Evolutionary conservation across 129 eudicot species (phyloP).

Genomic region (Heracleum sosnowskyi): DNA sequence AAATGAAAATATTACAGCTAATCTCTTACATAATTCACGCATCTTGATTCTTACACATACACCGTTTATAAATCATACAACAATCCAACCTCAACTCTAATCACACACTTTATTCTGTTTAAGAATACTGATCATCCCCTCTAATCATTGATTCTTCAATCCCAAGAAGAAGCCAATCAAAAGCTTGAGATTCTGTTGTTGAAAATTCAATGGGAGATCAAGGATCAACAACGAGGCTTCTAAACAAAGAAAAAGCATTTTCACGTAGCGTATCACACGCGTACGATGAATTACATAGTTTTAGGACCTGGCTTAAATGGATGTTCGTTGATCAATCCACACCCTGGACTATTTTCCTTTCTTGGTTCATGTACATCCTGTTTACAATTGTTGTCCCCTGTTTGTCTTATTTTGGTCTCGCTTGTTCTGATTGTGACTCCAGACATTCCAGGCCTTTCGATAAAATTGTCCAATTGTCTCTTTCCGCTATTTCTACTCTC

Average conservation of each 20-base stretch:
- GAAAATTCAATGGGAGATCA: conserved; percentile 29
- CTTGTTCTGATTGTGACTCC: conserved; percentile 63
- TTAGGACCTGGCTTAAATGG: conserved; percentile 72
- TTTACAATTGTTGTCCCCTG: conserved; percentile 58
- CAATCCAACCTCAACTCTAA: background rate
- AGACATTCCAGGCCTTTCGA: conserved; percentile 67
- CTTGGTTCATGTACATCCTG: conserved; percentile 62
- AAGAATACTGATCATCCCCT: background rate
- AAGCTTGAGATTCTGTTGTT: too few relatives aligned
- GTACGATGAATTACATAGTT: conserved; percentile 59
- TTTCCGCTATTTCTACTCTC: conserved; percentile 59
- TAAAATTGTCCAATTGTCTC: conserved; percentile 66
- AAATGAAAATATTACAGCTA: background rate
- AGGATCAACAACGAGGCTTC: conserved; percentile 8
- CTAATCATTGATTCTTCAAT: too few relatives aligned
- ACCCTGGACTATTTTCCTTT: conserved; percentile 28
- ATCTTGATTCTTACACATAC: background rate
- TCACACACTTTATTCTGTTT: background rate
- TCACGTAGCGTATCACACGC: conserved; percentile 46
- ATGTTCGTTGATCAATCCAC: conserved; percentile 87
- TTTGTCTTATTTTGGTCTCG: conserved; percentile 66
- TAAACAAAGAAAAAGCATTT: conserved; percentile 21
- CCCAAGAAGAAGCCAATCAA: too few relatives aligned
- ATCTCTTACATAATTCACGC: background rate
- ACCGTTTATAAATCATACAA: background rate